A percentile compares a stretch with the other conserved stretches of the same genome.
These are phyloP conservation scores for Fusarium neocosmosporiellum DNA, from an alignment of 2,329 filamentous ascomycete genomes.

Conservation along the genomic window DNA sequence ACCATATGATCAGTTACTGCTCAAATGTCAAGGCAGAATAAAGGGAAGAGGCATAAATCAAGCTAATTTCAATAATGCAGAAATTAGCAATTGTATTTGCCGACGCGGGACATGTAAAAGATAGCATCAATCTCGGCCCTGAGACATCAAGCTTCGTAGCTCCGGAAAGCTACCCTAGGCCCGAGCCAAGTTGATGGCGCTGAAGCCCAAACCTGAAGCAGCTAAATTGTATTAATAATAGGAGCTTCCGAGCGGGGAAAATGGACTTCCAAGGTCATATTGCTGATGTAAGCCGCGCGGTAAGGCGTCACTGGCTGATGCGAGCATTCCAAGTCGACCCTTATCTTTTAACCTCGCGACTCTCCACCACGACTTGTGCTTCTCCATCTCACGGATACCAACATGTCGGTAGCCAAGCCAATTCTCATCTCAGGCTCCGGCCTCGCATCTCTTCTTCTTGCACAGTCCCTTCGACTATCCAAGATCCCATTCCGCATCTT, in stretches of 20 bases:
- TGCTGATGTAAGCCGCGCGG: neutral
- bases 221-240: neutral
- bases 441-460: conserved; percentile 56
- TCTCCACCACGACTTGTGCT: neutral
- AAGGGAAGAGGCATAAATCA: no score
- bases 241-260: neutral
- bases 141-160: neutral
- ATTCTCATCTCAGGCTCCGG: conserved; percentile 59
- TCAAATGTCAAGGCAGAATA: no score
- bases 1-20: no score
- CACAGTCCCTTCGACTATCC: conserved; percentile 54
- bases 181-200: neutral
- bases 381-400: neutral
- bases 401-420: conserved; percentile 43
- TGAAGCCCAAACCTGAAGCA: neutral
- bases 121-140: neutral
- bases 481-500: conserved; percentile 65
- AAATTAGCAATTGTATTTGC: no score
- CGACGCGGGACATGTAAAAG: rapidly evolving
- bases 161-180: neutral
- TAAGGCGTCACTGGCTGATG: neutral
- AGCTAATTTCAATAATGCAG: no score
- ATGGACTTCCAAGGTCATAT: neutral
- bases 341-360: neutral
- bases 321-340: neutral